Conservation (phyloP, 192 early-diverging fungal genomes). For the Chytriomyces confervae region DNA sequence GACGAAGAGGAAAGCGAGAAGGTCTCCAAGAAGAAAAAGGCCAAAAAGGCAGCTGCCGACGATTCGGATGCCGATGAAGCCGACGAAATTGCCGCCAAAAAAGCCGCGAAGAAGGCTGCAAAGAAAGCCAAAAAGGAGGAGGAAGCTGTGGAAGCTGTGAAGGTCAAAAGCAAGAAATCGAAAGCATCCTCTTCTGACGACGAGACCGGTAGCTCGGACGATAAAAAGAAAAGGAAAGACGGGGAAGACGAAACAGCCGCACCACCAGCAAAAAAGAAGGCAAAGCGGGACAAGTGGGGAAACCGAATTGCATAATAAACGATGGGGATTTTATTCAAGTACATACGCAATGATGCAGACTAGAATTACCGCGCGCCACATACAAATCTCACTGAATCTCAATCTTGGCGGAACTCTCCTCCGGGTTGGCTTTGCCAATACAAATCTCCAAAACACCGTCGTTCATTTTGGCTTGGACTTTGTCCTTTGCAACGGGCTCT, state of each 20-base stretch:
- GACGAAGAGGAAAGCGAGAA: constrained; percentile 11
- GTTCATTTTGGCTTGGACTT: neutral
- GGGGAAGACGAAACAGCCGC: neutral
- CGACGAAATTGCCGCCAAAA: neutral
- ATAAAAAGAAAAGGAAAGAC: neutral
- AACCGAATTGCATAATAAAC: constrained; percentile 18
- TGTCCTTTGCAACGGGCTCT: neutral
- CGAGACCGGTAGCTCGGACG: neutral
- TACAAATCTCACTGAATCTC: neutral
- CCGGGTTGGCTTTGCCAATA: neutral
- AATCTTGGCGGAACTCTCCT: neutral
- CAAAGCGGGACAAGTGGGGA: constrained; percentile 35
- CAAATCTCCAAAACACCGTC: constrained; percentile 10
- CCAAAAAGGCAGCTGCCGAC: neutral
- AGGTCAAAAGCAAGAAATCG: constrained; percentile 15
- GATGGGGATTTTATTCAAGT: too few species aligned
- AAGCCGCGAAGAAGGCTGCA: neutral
- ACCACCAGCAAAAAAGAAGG: neutral
- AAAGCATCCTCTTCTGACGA: neutral
- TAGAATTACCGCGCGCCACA: too few species aligned
- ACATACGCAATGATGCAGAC: too few species aligned
- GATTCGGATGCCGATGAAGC: neutral
- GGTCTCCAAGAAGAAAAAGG: constrained; percentile 7
- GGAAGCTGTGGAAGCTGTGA: neutral
- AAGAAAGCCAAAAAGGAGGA: constrained; percentile 16